A percentile compares a stretch with the other conserved stretches of the same genome.
Conservation (phyloP, 352 stramenopile species). For the Phytophthora pluvialis region DNA sequence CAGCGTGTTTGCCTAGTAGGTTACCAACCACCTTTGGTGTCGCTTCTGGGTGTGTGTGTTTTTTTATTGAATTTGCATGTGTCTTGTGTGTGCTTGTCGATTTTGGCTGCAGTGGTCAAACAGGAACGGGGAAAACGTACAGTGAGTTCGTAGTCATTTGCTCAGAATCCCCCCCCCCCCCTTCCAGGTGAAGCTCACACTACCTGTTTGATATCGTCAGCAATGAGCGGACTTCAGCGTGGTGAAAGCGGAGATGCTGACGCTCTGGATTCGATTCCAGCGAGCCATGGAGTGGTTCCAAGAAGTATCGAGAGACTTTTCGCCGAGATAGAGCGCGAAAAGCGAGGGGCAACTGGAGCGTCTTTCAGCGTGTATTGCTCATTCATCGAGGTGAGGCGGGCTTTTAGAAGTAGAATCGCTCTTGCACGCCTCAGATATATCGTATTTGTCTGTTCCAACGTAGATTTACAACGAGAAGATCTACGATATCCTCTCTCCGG, state of each 20-base stretch:
- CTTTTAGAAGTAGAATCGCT: not conserved
- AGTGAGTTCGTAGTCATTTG: slow-evolving; percentile 35
- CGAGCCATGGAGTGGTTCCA: slow-evolving; percentile 59
- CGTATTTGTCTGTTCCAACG: not conserved
- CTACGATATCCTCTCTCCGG: slow-evolving; percentile 66
- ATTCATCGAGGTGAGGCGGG: slow-evolving; percentile 57
- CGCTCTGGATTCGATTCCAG: slow-evolving; percentile 23
- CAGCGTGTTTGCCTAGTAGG: slow-evolving; percentile 78
- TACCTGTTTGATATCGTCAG: slow-evolving; percentile 22
- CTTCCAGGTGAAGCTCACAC: not conserved
- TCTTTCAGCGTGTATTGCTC: slow-evolving; percentile 69
- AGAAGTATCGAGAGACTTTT: slow-evolving; percentile 67
- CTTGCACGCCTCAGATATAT: not conserved
- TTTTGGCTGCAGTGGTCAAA: slow-evolving; percentile 56
- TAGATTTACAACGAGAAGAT: slow-evolving; percentile 87
- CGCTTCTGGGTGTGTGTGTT: not conserved
- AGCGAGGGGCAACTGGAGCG: slow-evolving; percentile 12
- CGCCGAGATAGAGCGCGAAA: slow-evolving; percentile 41
- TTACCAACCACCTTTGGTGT: not conserved
- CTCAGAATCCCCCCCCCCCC: not conserved
- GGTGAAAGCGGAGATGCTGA: slow-evolving; percentile 14
- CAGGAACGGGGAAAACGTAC: slow-evolving; percentile 71
- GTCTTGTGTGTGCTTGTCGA: slow-evolving; percentile 3
- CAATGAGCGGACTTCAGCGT: slow-evolving; percentile 66
- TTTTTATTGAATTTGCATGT: slow-evolving; percentile 4